Evolutionary conservation across 1,139 yeast species (phyloP).

Genomic region (Scheffersomyces parashehatae): DNA sequence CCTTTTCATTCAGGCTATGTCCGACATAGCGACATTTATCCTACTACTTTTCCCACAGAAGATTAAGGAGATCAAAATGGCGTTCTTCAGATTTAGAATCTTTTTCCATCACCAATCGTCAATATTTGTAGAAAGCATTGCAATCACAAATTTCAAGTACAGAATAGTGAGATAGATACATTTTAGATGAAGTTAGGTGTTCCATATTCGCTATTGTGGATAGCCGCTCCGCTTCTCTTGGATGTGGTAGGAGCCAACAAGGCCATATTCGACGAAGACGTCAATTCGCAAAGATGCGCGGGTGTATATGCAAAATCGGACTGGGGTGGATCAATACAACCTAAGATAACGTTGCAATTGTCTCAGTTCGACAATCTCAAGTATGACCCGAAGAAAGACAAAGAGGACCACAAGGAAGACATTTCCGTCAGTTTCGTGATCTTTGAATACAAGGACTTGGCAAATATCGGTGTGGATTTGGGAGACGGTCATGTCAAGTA

Average conservation of each 20-base stretch:
- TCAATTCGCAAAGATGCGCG: conserved; percentile 68
- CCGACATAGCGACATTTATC: too few relatives aligned
- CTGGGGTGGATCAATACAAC: conserved; percentile 78
- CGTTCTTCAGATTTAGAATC: too few relatives aligned
- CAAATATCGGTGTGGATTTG: conserved; percentile 57
- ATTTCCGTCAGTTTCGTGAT: conserved; percentile 65
- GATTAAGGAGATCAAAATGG: too few relatives aligned
- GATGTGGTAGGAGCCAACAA: conserved; percentile 40
- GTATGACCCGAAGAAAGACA: conserved; percentile 28
- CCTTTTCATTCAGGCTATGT: too few relatives aligned
- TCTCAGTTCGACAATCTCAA: conserved; percentile 32
- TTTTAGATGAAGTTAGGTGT: too few relatives aligned
- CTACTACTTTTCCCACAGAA: too few relatives aligned
- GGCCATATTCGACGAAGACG: conserved; percentile 46
- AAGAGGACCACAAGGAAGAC: conserved; percentile 25
- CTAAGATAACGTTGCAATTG: conserved; percentile 59
- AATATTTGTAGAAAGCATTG: too few relatives aligned
- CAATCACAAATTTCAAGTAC: too few relatives aligned
- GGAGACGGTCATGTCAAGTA: conserved; percentile 46
- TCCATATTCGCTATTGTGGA: too few relatives aligned
- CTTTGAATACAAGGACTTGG: conserved; percentile 81
- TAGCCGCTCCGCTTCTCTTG: too few relatives aligned
- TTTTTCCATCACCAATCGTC: too few relatives aligned
- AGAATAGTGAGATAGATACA: not conserved
- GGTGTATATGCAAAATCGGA: conserved; percentile 89